A percentile compares a stretch with the other conserved stretches of the same genome.
These are phyloP conservation scores for Arthonia radiata DNA, from an alignment of 495 filamentous ascomycete species.

Conservation along the genomic window DNA sequence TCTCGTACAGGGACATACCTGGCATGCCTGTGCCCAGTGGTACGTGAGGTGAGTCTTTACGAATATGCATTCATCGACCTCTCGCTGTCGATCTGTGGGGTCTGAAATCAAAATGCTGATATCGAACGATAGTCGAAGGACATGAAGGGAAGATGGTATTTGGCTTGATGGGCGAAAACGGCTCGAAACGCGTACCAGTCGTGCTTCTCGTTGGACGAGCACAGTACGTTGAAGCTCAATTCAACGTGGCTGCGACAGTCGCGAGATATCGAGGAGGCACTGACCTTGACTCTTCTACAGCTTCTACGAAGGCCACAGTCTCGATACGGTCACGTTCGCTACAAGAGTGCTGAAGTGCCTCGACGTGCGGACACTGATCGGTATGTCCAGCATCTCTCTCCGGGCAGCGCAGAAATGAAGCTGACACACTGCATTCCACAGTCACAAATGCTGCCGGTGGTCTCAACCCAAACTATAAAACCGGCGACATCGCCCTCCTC, in stretches of 20 bases:
- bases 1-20: conserved; percentile 36
- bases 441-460: conserved; percentile 61
- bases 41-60: too few species aligned
- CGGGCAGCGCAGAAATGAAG: not conserved
- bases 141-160: conserved; percentile 59
- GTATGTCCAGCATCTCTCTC: conserved; percentile 13
- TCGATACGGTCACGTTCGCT: conserved; percentile 42
- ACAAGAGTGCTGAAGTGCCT: conserved; percentile 44
- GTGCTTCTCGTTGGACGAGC: conserved; percentile 51
- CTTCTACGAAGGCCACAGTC: conserved; percentile 54
- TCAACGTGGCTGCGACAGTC: conserved; percentile 1
- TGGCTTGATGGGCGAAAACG: conserved; percentile 27
- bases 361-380: conserved; percentile 37
- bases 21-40: conserved; percentile 41
- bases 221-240: conserved; percentile 29
- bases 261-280: not conserved
- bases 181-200: conserved; percentile 20
- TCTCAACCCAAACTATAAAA: conserved; percentile 38
- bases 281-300: conserved; percentile 16
- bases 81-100: too few species aligned
- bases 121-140: conserved; percentile 36
- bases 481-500: conserved; percentile 49
- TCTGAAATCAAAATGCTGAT: too few species aligned
- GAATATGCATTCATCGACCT: too few species aligned
- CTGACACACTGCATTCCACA: conserved; percentile 8